Percentiles rank a stretch among this genome's conserved stretches.
phyloP scores from a whole-genome alignment of 805 yeast species.

The Cyberlindnera bimundalis region DNA sequence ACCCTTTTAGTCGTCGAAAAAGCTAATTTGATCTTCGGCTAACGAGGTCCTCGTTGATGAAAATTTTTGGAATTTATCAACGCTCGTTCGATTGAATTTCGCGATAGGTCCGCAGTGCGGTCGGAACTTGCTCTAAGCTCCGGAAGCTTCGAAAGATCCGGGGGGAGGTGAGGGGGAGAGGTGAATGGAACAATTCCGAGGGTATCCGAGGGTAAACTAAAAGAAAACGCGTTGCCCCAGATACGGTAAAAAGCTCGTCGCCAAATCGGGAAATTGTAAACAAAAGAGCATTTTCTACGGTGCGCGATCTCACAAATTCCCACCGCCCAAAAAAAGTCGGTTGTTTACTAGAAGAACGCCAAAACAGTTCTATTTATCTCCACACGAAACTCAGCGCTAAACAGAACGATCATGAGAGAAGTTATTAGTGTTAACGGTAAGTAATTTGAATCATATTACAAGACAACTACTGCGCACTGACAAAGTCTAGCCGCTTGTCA shows the following conservation, averaged over 20 bases:
- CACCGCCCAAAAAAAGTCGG: slow-evolving; percentile 22
- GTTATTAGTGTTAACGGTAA: slow-evolving; percentile 85
- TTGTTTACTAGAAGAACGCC: too few species aligned
- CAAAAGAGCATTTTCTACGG: slow-evolving; percentile 15
- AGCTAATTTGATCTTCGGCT: too few species aligned
- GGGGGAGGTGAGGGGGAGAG: too few species aligned
- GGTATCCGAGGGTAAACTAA: not conserved
- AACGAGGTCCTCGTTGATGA: not conserved
- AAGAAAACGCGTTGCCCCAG: not conserved
- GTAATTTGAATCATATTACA: too few species aligned
- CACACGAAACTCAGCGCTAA: slow-evolving; percentile 9
- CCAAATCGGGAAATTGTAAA: slow-evolving; percentile 24
- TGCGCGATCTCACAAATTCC: slow-evolving; percentile 18
- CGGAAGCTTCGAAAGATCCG: too few species aligned
- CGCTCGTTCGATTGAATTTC: not conserved
- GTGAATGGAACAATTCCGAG: too few species aligned
- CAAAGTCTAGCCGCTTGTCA: too few species aligned
- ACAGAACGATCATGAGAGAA: slow-evolving; percentile 64
- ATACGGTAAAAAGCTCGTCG: not conserved
- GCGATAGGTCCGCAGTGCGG: too few species aligned
- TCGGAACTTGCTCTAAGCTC: too few species aligned
- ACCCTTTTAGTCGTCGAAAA: not conserved
- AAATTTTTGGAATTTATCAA: slow-evolving; percentile 1
- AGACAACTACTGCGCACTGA: too few species aligned
- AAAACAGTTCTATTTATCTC: not conserved